Conservation (phyloP, 768 basidiomycete genomes). For the Pleurotus pulmonarius region DNA sequence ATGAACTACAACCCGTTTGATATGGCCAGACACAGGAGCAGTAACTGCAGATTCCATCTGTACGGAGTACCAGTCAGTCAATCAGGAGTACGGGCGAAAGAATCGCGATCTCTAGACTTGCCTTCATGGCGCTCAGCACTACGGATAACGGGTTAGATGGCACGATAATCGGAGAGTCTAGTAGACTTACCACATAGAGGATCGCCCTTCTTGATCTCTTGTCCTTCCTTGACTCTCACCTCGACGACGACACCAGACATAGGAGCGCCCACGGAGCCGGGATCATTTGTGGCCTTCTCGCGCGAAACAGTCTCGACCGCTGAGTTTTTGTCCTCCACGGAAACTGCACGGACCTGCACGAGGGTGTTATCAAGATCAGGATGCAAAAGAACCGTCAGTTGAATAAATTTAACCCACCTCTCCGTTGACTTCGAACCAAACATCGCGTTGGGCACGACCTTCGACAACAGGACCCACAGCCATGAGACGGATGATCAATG, state of each 20-base stretch:
- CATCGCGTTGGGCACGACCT: slow-evolving; percentile 89
- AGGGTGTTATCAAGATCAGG: slow-evolving; percentile 6
- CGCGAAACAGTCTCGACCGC: slow-evolving; percentile 93
- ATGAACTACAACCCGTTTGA: slow-evolving; percentile 89
- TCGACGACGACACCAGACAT: slow-evolving; percentile 99
- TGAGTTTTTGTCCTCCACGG: slow-evolving; percentile 95
- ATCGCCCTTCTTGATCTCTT: slow-evolving; percentile 98
- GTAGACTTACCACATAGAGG: slow-evolving; percentile 69
- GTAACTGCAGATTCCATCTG: slow-evolving; percentile 99
- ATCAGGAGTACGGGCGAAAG: slow-evolving; percentile 11
- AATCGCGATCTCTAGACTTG: slow-evolving; percentile 26
- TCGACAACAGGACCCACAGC: slow-evolving; percentile 92
- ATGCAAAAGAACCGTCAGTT: slow-evolving; percentile 10
- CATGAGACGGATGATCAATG: slow-evolving; percentile 92
- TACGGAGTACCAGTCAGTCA: slow-evolving; percentile 13
- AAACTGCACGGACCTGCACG: slow-evolving; percentile 82
- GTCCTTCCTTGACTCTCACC: slow-evolving; percentile 95
- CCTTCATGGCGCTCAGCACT: slow-evolving; percentile 98
- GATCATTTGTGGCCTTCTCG: slow-evolving; percentile 91
- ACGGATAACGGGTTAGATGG: slow-evolving; percentile 11
- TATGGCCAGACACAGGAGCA: slow-evolving; percentile 92
- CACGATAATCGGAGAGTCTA: not conserved
- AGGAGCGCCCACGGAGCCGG: slow-evolving; percentile 95
- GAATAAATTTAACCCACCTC: slow-evolving; percentile 49
- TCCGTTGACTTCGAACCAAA: slow-evolving; percentile 98